Conservation (phyloP, 345 rosid genomes). For the Eucalyptus caleyi region DNA sequence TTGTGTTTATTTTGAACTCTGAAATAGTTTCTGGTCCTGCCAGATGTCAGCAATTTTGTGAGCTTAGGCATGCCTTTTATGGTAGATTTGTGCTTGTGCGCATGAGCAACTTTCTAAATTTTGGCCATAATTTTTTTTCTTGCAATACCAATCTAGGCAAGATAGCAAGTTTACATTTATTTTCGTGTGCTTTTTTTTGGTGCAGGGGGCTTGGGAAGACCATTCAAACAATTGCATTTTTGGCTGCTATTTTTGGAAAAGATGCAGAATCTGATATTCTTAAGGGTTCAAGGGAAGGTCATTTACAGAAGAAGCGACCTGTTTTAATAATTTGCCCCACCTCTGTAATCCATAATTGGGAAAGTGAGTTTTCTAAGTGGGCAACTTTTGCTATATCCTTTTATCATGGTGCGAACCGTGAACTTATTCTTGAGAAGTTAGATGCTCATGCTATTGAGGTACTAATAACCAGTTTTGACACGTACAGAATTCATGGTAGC, state of each 20-base stretch:
- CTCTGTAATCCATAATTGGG: slow-evolving; percentile 93
- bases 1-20: neutral
- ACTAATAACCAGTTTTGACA: slow-evolving; percentile 79
- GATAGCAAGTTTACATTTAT: neutral
- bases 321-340: slow-evolving; percentile 77
- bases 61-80: neutral
- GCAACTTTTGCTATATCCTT: slow-evolving; percentile 55
- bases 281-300: slow-evolving; percentile 4
- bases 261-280: slow-evolving; percentile 40
- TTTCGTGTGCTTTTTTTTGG: neutral
- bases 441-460: slow-evolving; percentile 54
- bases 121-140: neutral
- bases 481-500: slow-evolving; percentile 64
- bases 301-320: slow-evolving; percentile 24
- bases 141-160: neutral
- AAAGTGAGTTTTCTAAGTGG: slow-evolving; percentile 83
- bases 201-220: slow-evolving; percentile 95
- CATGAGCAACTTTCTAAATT: neutral
- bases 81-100: neutral
- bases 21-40: neutral
- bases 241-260: slow-evolving; percentile 73
- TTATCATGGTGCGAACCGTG: slow-evolving; percentile 79
- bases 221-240: slow-evolving; percentile 88
- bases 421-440: slow-evolving; percentile 63
- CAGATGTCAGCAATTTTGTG: neutral